Evolutionary conservation across 768 basidiomycete species (phyloP).

Genomic region (Obba rivulosa): DNA sequence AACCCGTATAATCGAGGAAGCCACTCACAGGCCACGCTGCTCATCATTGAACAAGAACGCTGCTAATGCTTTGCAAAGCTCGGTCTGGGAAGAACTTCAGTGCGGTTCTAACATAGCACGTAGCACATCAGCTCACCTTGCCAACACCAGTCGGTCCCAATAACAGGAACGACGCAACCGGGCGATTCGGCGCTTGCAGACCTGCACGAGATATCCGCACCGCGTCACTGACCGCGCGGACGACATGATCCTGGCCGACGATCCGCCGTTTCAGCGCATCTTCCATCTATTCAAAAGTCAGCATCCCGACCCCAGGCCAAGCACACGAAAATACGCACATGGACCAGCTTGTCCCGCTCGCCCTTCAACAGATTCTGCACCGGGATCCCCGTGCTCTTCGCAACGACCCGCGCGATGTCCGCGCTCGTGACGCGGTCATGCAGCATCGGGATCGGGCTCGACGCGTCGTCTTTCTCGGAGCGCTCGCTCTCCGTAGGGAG

Average conservation of each 20-base stretch:
- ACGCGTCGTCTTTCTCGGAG: conserved; percentile 40
- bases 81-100: conserved; percentile 48
- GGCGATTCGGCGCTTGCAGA: conserved; percentile 80
- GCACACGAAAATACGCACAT: conserved; percentile 44
- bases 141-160: conserved; percentile 86
- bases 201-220: conserved; percentile 92
- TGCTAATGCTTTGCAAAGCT: conserved; percentile 84
- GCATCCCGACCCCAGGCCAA: neutral
- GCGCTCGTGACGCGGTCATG: conserved; percentile 86
- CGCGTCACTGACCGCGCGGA: conserved; percentile 81
- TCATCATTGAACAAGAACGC: conserved; percentile 89
- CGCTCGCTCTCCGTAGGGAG: conserved; percentile 47
- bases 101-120: neutral
- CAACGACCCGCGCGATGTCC: conserved; percentile 85
- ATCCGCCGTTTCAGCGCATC: conserved; percentile 66
- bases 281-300: conserved; percentile 64
- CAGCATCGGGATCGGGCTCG: conserved; percentile 57
- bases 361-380: conserved; percentile 86
- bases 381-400: conserved; percentile 85
- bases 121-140: conserved; percentile 40
- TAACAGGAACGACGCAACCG: conserved; percentile 91
- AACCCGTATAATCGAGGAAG: neutral
- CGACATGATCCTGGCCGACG: conserved; percentile 89
- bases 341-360: conserved; percentile 83
- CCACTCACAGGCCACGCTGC: conserved; percentile 69